Percentiles rank a stretch among this genome's conserved stretches.
Conservation (phyloP, 306 rosid species). For the Potentilla sterilis region DNA sequence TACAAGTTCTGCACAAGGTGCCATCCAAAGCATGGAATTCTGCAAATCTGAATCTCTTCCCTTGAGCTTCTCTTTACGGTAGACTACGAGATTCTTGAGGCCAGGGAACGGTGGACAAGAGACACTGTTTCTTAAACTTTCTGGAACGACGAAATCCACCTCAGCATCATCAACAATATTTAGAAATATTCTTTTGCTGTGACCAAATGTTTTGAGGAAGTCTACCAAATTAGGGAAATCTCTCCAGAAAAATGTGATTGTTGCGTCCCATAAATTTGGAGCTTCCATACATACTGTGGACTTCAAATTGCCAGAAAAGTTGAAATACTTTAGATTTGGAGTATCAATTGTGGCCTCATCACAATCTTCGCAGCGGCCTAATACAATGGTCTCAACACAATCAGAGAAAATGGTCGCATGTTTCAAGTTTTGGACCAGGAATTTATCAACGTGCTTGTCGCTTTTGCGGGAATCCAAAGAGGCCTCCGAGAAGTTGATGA, state of each 20-base stretch:
- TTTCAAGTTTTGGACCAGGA: neutral
- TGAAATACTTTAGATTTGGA: neutral
- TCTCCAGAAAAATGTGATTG: neutral
- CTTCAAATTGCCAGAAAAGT: neutral
- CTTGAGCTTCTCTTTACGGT: neutral
- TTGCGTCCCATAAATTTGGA: neutral
- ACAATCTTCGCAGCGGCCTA: neutral
- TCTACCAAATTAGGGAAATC: neutral
- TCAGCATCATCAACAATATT: neutral
- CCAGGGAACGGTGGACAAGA: neutral
- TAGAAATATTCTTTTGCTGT: neutral
- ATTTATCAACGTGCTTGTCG: neutral
- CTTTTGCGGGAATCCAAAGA: neutral
- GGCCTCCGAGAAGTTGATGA: neutral
- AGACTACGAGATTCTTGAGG: neutral
- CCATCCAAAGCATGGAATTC: conserved; percentile 4
- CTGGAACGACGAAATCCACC: neutral
- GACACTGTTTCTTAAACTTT: neutral
- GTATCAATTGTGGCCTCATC: neutral
- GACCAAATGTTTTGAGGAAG: neutral
- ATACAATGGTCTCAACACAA: neutral
- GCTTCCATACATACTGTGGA: neutral
- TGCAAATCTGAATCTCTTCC: neutral
- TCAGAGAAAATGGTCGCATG: neutral
- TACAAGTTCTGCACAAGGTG: neutral